phyloP scores from a whole-genome alignment of 2,329 filamentous ascomycete genomes.

The Ophiostoma perfectum region DNA sequence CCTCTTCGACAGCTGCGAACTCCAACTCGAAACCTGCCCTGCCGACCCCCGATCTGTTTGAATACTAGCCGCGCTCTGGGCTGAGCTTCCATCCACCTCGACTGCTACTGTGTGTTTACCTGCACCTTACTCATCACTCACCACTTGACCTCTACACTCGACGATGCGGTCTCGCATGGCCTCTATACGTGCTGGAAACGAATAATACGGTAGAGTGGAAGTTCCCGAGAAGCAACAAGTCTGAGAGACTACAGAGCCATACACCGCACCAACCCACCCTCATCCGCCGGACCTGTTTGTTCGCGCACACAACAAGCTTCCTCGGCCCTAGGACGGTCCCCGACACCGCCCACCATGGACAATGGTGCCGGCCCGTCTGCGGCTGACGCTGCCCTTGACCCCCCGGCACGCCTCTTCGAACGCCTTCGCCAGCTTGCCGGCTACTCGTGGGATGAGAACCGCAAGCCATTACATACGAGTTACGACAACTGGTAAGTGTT shows the following conservation, averaged over 20 bases:
- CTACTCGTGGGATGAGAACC: slow-evolving; percentile 69
- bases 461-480: slow-evolving; percentile 55
- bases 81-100: neutral
- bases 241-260: neutral
- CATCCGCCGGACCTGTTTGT: neutral
- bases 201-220: neutral
- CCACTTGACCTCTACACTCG: neutral
- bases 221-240: neutral
- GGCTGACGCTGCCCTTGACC: slow-evolving; percentile 52
- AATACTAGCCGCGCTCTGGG: no score
- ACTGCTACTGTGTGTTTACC: neutral
- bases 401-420: slow-evolving; percentile 65
- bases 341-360: slow-evolving; percentile 43
- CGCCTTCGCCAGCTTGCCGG: slow-evolving; percentile 66
- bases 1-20: no score
- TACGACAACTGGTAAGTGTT: slow-evolving; percentile 76
- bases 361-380: slow-evolving; percentile 36
- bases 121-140: neutral
- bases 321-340: neutral
- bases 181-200: slow-evolving; percentile 4
- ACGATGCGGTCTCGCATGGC: slow-evolving; percentile 1
- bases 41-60: no score
- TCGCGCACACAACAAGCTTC: neutral
- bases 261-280: neutral
- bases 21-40: neutral